Evolutionary conservation across 345 rosid genomes (phyloP).

Genomic region (Hibiscus syriacus): DNA sequence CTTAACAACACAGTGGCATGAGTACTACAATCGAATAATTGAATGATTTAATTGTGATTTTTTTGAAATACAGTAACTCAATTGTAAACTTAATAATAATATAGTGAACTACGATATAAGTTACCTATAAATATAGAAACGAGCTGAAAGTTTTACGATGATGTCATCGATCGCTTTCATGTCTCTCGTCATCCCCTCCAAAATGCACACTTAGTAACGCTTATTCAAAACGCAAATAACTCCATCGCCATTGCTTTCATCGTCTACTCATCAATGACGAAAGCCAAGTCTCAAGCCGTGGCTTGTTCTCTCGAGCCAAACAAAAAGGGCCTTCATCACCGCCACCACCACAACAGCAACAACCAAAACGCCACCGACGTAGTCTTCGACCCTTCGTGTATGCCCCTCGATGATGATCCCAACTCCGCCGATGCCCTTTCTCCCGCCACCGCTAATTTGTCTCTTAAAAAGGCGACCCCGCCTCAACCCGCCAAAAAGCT

Average conservation of each 20-base stretch:
- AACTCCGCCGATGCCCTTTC: constrained; percentile 15
- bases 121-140: neutral
- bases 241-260: neutral
- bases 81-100: no score
- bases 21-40: no score
- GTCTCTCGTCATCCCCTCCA: constrained; percentile 58
- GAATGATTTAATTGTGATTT: no score
- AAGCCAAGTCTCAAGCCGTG: constrained; percentile 57
- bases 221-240: neutral
- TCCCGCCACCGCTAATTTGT: constrained; percentile 50
- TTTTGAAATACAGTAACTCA: no score
- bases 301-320: constrained; percentile 38
- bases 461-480: constrained; percentile 62
- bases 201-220: constrained; percentile 36
- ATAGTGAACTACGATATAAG: no score
- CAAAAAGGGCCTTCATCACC: constrained; percentile 45
- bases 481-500: constrained; percentile 67
- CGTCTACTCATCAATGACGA: constrained; percentile 44
- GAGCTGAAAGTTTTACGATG: neutral
- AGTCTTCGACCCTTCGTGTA: constrained; percentile 41
- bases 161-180: constrained; percentile 17
- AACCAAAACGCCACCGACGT: constrained; percentile 19
- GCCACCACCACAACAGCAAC: no score
- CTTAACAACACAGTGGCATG: no score
- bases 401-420: constrained; percentile 46